These are phyloP conservation scores for Mortierella polycephala DNA, from an alignment of 371 early-diverging fungal genomes.

Conservation along the genomic window DNA sequence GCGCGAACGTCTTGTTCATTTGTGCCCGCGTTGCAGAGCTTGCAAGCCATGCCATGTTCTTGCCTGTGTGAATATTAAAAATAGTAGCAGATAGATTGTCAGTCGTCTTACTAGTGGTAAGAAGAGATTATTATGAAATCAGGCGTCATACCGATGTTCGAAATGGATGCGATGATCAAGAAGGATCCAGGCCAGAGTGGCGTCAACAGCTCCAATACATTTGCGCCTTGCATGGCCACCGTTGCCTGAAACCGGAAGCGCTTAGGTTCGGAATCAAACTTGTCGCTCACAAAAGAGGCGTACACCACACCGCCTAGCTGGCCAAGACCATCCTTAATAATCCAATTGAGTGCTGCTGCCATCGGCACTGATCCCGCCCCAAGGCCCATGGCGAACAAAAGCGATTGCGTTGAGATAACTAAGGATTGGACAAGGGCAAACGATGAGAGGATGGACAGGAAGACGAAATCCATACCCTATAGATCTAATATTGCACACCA, in stretches of 20 bases:
- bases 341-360: conserved; percentile 87
- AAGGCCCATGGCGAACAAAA: conserved; percentile 79
- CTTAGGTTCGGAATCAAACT: conserved; percentile 83
- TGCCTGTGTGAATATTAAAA: conserved; percentile 55
- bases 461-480: background rate
- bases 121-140: background rate
- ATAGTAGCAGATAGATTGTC: background rate
- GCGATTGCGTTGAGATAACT: conserved; percentile 80
- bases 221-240: conserved; percentile 73
- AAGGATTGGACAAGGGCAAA: background rate
- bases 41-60: conserved; percentile 86
- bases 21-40: conserved; percentile 77
- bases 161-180: conserved; percentile 71
- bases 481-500: background rate
- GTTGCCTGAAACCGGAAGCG: conserved; percentile 75
- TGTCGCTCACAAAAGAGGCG: conserved; percentile 69
- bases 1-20: conserved; percentile 75
- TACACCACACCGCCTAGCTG: conserved; percentile 86
- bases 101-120: background rate
- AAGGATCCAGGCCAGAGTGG: conserved; percentile 78
- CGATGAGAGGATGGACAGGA: background rate
- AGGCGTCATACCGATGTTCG: conserved; percentile 69
- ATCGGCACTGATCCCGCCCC: conserved; percentile 73
- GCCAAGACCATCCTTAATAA: conserved; percentile 88
- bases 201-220: conserved; percentile 74